Evolutionary conservation across 2,329 filamentous ascomycete genomes (phyloP).

Genomic region (Camillea tinctor): DNA sequence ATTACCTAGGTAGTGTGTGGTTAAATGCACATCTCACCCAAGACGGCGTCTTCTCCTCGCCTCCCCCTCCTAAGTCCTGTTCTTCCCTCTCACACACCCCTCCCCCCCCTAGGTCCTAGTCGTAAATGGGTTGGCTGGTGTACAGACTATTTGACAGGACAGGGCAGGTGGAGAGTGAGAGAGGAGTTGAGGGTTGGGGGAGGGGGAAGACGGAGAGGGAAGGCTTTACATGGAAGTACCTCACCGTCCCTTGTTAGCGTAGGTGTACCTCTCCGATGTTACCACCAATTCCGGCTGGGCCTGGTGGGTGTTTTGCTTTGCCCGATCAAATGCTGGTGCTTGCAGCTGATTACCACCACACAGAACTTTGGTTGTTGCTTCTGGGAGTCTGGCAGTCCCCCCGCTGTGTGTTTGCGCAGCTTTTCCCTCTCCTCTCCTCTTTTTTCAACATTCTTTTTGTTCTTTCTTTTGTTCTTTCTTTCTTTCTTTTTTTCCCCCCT

Average conservation of each 20-base stretch:
- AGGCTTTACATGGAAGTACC: constrained; percentile 22
- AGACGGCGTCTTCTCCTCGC: not conserved
- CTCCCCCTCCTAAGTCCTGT: not conserved
- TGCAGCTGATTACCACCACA: constrained; percentile 35
- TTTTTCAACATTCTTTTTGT: constrained; percentile 13
- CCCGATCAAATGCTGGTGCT: constrained; percentile 27
- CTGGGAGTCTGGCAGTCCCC: constrained; percentile 30
- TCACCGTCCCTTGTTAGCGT: constrained; percentile 32
- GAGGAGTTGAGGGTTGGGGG: no score
- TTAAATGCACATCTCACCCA: not conserved
- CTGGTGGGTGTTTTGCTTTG: constrained; percentile 27
- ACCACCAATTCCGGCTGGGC: constrained; percentile 1
- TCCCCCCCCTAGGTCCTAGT: not conserved
- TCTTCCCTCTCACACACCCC: not conserved
- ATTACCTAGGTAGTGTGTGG: no score
- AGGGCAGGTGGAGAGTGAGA: constrained; percentile 5
- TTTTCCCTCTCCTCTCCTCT: constrained; percentile 24
- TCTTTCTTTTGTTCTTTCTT: no score
- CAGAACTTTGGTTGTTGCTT: constrained; percentile 19
- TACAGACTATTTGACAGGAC: not conserved
- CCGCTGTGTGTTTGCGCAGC: constrained; percentile 16
- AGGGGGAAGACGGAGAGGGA: no score
- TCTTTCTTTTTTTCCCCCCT: no score
- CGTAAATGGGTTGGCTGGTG: not conserved
- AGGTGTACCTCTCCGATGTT: constrained; percentile 23